Conservation (phyloP, 2,329 filamentous ascomycete species). For the Allantophomopsis cytisporea region DNA sequence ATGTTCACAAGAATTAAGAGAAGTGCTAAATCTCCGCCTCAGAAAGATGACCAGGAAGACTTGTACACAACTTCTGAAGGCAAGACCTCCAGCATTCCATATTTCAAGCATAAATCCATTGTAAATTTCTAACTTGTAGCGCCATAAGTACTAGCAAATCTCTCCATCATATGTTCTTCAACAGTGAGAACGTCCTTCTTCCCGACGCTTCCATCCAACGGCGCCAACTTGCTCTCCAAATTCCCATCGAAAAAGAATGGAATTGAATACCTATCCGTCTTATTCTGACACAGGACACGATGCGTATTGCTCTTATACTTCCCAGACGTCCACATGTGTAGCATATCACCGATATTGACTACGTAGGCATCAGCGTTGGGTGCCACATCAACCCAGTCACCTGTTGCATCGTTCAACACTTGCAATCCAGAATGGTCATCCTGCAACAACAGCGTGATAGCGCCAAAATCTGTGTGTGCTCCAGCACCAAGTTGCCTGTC, state of each 20-base stretch:
- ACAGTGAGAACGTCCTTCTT: background rate
- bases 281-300: background rate
- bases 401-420: conserved; percentile 21
- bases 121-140: background rate
- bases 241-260: background rate
- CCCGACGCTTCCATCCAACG: background rate
- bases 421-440: conserved; percentile 31
- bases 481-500: conserved; percentile 16
- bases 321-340: conserved; percentile 9
- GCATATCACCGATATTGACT: conserved; percentile 33
- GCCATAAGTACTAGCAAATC: background rate
- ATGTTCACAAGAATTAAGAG: no score
- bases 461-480: conserved; percentile 36
- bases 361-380: conserved; percentile 29
- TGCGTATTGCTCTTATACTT: background rate
- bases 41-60: no score
- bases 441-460: conserved; percentile 36
- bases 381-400: conserved; percentile 18
- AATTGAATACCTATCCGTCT: background rate
- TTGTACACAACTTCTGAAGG: no score
- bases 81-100: no score
- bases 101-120: no score
- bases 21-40: no score
- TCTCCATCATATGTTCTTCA: background rate
- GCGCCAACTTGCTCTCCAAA: background rate